Percentiles rank a stretch among this genome's conserved stretches.
These are phyloP conservation scores for Hordeum marinum DNA, from an alignment of 176 grass and related monocot genomes.

Conservation along the genomic window DNA sequence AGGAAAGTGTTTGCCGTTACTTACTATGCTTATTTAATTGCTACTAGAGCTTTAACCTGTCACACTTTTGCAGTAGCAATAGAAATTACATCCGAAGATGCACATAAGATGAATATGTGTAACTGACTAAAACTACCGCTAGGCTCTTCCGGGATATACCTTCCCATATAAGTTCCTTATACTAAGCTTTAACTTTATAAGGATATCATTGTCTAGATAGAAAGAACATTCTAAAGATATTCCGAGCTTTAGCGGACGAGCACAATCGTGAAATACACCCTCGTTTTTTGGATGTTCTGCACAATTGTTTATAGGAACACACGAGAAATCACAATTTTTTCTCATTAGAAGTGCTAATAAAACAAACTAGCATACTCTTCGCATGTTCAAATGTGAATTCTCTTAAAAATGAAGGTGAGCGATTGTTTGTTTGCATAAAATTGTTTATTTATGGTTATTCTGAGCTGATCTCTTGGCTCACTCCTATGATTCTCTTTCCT, in stretches of 20 bases:
- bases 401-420: not conserved
- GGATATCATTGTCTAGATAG: not conserved
- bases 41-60: not conserved
- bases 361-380: not conserved
- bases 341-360: not conserved
- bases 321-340: not conserved
- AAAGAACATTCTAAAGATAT: not conserved
- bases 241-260: not conserved
- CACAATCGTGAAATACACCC: not conserved
- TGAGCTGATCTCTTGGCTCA: not conserved
- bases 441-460: not conserved
- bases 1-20: not conserved
- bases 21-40: conserved; percentile 9
- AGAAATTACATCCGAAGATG: not conserved
- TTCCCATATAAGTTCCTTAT: not conserved
- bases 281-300: not conserved
- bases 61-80: not conserved
- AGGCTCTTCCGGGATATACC: not conserved
- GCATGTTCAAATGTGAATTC: not conserved
- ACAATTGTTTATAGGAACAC: not conserved
- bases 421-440: not conserved
- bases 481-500: conserved; percentile 10
- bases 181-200: not conserved
- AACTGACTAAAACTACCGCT: not conserved
- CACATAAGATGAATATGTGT: not conserved